Percentiles rank a stretch among this genome's conserved stretches.
These are phyloP conservation scores for Beauveria varroae DNA, from an alignment of 2,329 filamentous ascomycete species.

Conservation along the genomic window DNA sequence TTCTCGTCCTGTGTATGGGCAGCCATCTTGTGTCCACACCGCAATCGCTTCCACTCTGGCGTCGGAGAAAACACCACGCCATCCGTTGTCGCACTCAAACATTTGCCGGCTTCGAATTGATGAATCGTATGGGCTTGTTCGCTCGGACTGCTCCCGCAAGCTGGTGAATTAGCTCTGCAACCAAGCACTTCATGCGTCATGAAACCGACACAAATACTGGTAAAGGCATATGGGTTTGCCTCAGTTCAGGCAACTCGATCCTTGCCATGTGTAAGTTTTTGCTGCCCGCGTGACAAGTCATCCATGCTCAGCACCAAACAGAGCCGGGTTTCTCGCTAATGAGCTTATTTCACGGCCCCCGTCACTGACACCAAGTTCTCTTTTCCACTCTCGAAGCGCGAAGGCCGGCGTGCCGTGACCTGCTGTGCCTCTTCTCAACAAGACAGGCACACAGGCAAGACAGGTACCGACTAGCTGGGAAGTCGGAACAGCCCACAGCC, in stretches of 20 bases:
- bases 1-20: slow-evolving; percentile 8
- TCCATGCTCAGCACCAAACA: slow-evolving; percentile 2
- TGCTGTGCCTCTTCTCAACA: background rate
- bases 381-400: slow-evolving; percentile 4
- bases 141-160: background rate
- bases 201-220: background rate
- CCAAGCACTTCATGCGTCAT: background rate
- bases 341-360: slow-evolving; percentile 5
- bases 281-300: slow-evolving; percentile 2
- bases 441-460: background rate
- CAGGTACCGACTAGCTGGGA: background rate
- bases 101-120: background rate
- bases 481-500: background rate
- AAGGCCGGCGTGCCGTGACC: background rate
- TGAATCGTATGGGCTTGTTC: background rate
- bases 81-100: background rate
- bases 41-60: slow-evolving; percentile 3
- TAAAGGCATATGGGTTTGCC: background rate
- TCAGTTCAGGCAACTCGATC: background rate
- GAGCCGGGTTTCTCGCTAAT: slow-evolving; percentile 5
- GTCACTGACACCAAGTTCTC: background rate
- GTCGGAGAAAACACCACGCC: background rate
- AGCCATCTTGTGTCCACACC: background rate
- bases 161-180: background rate
- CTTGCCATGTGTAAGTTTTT: background rate